phyloP scores from a whole-genome alignment of 1,139 yeast species.

The Debaryomyces subglobosus region DNA sequence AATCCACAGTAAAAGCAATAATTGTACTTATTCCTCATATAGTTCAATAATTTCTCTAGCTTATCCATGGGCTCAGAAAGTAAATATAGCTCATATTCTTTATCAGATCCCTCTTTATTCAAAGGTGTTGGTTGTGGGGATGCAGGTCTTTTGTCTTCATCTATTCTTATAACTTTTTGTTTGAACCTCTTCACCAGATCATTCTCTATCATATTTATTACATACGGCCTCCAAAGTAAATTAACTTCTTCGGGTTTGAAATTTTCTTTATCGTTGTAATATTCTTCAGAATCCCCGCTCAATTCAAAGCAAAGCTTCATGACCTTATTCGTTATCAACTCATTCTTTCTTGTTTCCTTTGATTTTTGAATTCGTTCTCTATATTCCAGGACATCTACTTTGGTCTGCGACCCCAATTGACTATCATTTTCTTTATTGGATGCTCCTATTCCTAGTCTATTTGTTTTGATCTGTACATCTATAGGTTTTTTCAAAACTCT shows the following conservation, averaged over 20 bases:
- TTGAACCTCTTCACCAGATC: neutral
- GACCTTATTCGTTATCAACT: constrained; percentile 14
- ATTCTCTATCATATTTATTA: constrained; percentile 10
- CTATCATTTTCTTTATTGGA: neutral
- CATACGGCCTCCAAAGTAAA: constrained; percentile 29
- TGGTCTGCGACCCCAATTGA: neutral
- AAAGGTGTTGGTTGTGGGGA: neutral
- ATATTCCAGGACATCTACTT: neutral
- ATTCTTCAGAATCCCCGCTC: constrained; percentile 28
- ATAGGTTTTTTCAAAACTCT: constrained; percentile 25
- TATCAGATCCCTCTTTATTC: constrained; percentile 1
- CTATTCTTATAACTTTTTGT: neutral
- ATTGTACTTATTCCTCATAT: constrained; percentile 23
- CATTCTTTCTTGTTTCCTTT: constrained; percentile 5
- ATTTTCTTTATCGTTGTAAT: constrained; percentile 10
- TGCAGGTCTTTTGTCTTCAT: neutral
- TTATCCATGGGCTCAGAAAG: constrained; percentile 3
- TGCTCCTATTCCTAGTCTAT: constrained; percentile 16
- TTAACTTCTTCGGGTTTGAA: constrained; percentile 17
- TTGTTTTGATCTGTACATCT: constrained; percentile 12
- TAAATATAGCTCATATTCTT: neutral
- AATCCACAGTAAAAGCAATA: constrained; percentile 39
- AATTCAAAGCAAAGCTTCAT: constrained; percentile 30
- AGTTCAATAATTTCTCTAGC: constrained; percentile 18
- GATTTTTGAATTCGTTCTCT: neutral